Percentiles rank a stretch among this genome's conserved stretches.
These are phyloP conservation scores for Neurospora africana DNA, from an alignment of 495 filamentous ascomycete genomes.

Conservation along the genomic window DNA sequence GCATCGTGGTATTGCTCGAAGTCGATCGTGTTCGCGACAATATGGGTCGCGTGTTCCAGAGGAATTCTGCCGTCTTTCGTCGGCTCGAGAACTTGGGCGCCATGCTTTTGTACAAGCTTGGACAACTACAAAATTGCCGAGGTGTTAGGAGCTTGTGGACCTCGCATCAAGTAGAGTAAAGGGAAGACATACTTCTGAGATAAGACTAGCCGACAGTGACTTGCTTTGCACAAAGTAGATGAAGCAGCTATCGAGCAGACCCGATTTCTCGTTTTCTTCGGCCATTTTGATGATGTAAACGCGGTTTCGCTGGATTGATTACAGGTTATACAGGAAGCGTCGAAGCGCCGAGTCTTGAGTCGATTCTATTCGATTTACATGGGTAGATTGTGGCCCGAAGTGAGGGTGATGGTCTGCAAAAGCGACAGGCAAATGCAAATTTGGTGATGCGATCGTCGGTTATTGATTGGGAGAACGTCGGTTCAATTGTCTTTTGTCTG, in stretches of 20 bases:
- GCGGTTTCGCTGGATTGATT: neutral
- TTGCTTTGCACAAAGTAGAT: slow-evolving; percentile 38
- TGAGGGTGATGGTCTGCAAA: neutral
- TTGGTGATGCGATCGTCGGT: neutral
- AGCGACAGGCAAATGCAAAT: neutral
- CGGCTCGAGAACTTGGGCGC: slow-evolving; percentile 40
- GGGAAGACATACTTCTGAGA: slow-evolving; percentile 31
- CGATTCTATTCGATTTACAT: slow-evolving; percentile 5
- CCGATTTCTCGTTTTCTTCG: slow-evolving; percentile 12
- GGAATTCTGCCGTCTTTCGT: slow-evolving; percentile 36
- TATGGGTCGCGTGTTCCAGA: slow-evolving; percentile 59
- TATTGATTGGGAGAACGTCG: neutral
- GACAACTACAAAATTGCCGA: slow-evolving; percentile 31
- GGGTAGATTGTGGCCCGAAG: slow-evolving; percentile 5
- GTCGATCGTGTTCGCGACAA: slow-evolving; percentile 75
- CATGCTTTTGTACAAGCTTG: slow-evolving; percentile 41
- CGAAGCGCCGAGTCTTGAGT: neutral
- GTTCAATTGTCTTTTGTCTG: neutral
- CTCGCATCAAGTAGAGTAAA: neutral
- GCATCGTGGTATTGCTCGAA: slow-evolving; percentile 73
- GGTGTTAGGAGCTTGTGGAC: slow-evolving; percentile 8
- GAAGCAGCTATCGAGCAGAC: slow-evolving; percentile 27
- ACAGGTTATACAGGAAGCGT: neutral
- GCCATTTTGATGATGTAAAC: slow-evolving; percentile 27
- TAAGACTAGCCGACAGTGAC: slow-evolving; percentile 27